These are phyloP conservation scores for Hypoxylon cercidicola DNA, from an alignment of 495 filamentous ascomycete genomes.

Conservation along the genomic window DNA sequence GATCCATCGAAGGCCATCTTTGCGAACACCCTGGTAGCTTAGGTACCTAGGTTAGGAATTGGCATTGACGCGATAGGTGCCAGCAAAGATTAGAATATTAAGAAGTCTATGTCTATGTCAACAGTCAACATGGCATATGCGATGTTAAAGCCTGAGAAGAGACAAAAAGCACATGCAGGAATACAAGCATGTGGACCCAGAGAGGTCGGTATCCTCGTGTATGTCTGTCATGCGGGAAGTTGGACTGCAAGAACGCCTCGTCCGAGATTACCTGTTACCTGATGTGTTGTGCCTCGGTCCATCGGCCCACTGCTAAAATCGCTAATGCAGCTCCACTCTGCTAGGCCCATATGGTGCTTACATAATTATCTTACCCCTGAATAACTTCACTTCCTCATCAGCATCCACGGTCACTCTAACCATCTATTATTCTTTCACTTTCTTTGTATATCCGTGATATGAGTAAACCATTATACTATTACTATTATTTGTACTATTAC, in stretches of 20 bases:
- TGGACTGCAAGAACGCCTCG: constrained; percentile 11
- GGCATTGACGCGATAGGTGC: constrained; percentile 24
- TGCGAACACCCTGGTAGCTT: constrained; percentile 25
- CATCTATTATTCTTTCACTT: no score
- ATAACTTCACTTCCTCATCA: background rate
- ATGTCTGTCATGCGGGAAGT: constrained; percentile 36
- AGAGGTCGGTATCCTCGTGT: constrained; percentile 26
- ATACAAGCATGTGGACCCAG: constrained; percentile 43
- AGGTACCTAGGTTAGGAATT: constrained; percentile 24
- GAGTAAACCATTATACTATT: no score
- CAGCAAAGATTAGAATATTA: constrained; percentile 22
- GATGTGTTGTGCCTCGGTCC: constrained; percentile 40
- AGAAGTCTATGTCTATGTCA: constrained; percentile 17
- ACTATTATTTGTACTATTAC: no score
- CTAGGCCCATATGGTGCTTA: background rate
- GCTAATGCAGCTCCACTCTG: constrained; percentile 26
- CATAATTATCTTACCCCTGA: background rate
- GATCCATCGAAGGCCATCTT: constrained; percentile 55
- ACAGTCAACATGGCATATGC: constrained; percentile 28
- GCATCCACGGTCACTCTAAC: no score
- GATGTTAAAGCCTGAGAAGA: constrained; percentile 5
- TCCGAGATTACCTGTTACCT: constrained; percentile 21
- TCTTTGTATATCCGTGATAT: no score
- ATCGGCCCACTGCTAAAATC: constrained; percentile 22
- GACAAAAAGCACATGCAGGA: constrained; percentile 29